Conservation (phyloP, 164 flowering plant genomes). For the Piper longum region DNA sequence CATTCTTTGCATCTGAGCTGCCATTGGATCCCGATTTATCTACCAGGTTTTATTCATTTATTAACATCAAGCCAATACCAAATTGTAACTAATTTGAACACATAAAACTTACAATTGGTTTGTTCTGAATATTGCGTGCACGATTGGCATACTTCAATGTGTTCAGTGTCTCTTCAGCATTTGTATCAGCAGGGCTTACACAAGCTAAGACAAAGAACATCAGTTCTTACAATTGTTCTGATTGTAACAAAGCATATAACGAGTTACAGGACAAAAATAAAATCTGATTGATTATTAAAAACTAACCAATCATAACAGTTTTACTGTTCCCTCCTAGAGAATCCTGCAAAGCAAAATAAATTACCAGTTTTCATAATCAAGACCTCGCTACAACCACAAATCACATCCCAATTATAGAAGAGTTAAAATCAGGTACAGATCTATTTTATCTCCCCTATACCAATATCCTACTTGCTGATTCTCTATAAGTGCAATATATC, state of each 20-base stretch:
- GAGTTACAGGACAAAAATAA: neutral
- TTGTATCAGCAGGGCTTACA: constrained; percentile 97
- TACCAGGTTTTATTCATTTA: constrained; percentile 11
- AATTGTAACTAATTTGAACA: neutral
- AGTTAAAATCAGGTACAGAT: too few relatives aligned
- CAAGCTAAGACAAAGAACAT: constrained; percentile 38
- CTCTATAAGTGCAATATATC: too few relatives aligned
- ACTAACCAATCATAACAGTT: constrained; percentile 92
- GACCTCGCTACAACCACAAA: neutral
- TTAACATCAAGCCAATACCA: neutral
- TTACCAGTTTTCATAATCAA: neutral
- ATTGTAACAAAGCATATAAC: neutral
- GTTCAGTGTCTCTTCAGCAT: constrained; percentile 94
- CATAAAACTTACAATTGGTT: constrained; percentile 65
- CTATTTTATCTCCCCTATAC: too few relatives aligned
- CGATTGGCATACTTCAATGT: constrained; percentile 97
- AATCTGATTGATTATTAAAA: neutral
- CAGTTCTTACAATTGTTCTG: neutral
- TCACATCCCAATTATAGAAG: neutral
- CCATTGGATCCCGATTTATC: constrained; percentile 89
- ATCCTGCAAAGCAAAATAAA: constrained; percentile 42
- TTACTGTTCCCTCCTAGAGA: constrained; percentile 98
- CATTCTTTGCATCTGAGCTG: constrained; percentile 83
- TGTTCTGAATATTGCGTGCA: constrained; percentile 95
- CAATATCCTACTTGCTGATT: too few relatives aligned